Conservation (phyloP, 768 basidiomycete genomes). For the Naganishia vaughanmartiniae region DNA sequence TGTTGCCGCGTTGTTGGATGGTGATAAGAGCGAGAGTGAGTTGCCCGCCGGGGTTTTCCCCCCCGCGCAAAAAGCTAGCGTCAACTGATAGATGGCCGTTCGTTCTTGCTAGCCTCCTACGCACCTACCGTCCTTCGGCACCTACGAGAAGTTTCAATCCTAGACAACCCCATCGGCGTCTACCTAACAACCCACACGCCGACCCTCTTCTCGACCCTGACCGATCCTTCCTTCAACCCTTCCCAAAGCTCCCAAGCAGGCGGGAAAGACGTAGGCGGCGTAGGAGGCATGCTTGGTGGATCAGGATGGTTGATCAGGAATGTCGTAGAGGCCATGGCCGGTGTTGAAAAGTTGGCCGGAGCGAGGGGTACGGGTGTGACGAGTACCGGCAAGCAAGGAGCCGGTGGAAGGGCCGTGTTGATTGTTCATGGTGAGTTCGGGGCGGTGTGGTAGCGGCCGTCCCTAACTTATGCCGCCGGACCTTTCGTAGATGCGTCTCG, state of each 20-base stretch:
- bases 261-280: slow-evolving; percentile 17
- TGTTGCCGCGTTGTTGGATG: slow-evolving; percentile 50
- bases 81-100: not conserved
- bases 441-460: not conserved
- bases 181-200: slow-evolving; percentile 86
- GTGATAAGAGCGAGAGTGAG: slow-evolving; percentile 69
- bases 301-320: slow-evolving; percentile 42
- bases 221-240: slow-evolving; percentile 76
- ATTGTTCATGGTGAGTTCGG: slow-evolving; percentile 43
- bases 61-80: not conserved
- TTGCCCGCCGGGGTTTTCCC: not conserved
- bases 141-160: slow-evolving; percentile 83
- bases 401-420: slow-evolving; percentile 41
- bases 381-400: slow-evolving; percentile 23
- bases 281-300: slow-evolving; percentile 35
- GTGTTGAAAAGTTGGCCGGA: slow-evolving; percentile 43
- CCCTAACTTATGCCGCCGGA: not conserved
- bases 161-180: slow-evolving; percentile 88
- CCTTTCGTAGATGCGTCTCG: slow-evolving; percentile 30
- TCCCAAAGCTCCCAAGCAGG: slow-evolving; percentile 27
- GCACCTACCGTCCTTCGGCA: slow-evolving; percentile 80
- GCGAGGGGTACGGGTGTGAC: slow-evolving; percentile 34
- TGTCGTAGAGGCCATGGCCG: slow-evolving; percentile 43
- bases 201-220: slow-evolving; percentile 80
- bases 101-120: slow-evolving; percentile 60